Evolutionary conservation across 106 monocot species (phyloP).

Genomic region (Chionographis japonica): DNA sequence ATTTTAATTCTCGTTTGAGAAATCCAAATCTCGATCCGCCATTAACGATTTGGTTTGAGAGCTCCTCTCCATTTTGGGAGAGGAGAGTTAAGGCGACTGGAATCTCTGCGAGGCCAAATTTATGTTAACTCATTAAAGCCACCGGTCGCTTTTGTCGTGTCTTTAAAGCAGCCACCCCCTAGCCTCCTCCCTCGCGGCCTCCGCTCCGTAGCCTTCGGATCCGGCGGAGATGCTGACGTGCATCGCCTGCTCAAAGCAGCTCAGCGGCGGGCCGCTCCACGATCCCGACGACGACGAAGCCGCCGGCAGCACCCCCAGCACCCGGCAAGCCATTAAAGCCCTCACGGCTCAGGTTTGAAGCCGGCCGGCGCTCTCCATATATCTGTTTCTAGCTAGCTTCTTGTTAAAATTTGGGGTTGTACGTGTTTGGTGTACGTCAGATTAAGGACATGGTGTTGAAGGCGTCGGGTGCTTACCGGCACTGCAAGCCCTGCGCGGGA

Average conservation of each 20-base stretch:
- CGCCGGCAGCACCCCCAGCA: slow-evolving; percentile 42
- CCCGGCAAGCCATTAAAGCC: slow-evolving; percentile 61
- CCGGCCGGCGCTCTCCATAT: neutral
- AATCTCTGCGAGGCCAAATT: no score
- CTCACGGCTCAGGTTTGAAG: slow-evolving; percentile 69
- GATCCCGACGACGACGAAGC: slow-evolving; percentile 27
- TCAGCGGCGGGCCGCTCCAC: slow-evolving; percentile 34
- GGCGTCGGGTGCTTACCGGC: slow-evolving; percentile 81
- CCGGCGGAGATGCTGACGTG: slow-evolving; percentile 71
- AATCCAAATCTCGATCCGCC: no score
- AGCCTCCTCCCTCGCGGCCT: no score
- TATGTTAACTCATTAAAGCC: no score
- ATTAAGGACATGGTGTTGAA: slow-evolving; percentile 88
- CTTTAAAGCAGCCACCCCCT: no score
- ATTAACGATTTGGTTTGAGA: no score
- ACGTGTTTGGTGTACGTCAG: slow-evolving; percentile 21
- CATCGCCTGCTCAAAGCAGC: slow-evolving; percentile 79
- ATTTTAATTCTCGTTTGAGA: no score
- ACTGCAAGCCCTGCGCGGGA: slow-evolving; percentile 72
- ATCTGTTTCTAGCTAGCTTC: no score
- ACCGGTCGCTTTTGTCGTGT: no score
- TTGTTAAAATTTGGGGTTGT: neutral
- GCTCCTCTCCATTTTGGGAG: no score
- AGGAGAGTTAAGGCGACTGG: no score
- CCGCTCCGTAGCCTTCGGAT: neutral